These are phyloP conservation scores for Fusarium liriodendri DNA, from an alignment of 2,329 filamentous ascomycete genomes.

Conservation along the genomic window DNA sequence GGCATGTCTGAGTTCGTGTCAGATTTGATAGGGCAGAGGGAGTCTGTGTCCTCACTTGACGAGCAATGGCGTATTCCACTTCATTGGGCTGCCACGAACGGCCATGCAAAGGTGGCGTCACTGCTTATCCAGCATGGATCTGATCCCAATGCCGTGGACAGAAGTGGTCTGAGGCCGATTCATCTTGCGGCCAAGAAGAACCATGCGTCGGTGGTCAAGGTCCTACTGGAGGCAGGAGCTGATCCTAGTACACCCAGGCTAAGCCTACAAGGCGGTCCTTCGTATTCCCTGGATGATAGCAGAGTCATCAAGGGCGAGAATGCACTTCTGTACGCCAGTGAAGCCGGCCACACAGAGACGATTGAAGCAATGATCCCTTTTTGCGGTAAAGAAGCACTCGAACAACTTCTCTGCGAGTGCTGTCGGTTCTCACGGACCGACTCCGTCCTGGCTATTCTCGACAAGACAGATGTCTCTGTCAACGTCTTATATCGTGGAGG, in stretches of 20 bases:
- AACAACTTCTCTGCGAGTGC: conserved; percentile 34
- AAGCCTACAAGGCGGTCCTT: no score
- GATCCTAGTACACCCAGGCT: conserved; percentile 1
- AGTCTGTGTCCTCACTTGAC: background rate
- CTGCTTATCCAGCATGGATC: conserved; percentile 24
- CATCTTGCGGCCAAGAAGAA: conserved; percentile 32
- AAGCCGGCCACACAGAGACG: conserved; percentile 27
- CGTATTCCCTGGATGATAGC: no score
- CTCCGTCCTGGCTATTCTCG: conserved; percentile 19
- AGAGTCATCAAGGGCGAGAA: conserved; percentile 17
- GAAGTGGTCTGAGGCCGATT: conserved; percentile 28
- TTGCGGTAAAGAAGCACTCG: conserved; percentile 21
- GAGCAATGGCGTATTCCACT: conserved; percentile 8
- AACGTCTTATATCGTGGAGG: conserved; percentile 17
- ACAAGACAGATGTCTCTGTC: conserved; percentile 22
- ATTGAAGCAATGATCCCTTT: conserved; percentile 30
- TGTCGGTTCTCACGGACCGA: conserved; percentile 21
- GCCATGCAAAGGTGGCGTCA: conserved; percentile 17
- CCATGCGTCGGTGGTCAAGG: background rate
- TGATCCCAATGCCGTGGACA: conserved; percentile 20
- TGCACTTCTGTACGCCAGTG: conserved; percentile 28
- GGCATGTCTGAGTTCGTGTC: conserved; percentile 27
- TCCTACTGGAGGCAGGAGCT: conserved; percentile 26
- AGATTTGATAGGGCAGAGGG: conserved; percentile 7
- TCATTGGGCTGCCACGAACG: conserved; percentile 38